These are phyloP conservation scores for Lepiota venenata DNA, from an alignment of 768 basidiomycete genomes.

Conservation along the genomic window DNA sequence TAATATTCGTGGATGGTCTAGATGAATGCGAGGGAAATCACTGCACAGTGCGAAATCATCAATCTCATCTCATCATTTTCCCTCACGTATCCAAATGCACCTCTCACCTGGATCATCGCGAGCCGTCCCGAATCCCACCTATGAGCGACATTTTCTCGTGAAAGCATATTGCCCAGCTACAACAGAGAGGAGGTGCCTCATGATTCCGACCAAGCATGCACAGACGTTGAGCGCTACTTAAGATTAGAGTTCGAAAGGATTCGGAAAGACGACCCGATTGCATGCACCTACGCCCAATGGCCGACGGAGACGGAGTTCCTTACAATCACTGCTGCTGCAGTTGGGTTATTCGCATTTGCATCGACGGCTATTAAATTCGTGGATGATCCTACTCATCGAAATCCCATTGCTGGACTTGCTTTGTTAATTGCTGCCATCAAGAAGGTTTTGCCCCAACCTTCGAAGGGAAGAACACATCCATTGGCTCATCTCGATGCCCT, in stretches of 20 bases:
- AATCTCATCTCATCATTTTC: conserved; percentile 3
- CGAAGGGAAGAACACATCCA: neutral
- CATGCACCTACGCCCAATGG: neutral
- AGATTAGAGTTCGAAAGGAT: conserved; percentile 7
- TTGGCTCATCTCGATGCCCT: neutral
- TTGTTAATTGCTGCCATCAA: neutral
- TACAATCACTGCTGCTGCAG: neutral
- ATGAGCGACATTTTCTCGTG: conserved; percentile 5
- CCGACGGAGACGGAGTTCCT: neutral
- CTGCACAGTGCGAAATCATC: conserved; percentile 15
- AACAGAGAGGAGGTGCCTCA: neutral
- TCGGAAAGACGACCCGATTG: neutral
- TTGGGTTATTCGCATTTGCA: neutral
- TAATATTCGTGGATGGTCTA: conserved; percentile 21
- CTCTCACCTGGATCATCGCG: conserved; percentile 22
- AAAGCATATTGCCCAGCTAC: neutral
- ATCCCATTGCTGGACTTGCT: neutral
- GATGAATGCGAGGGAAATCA: conserved; percentile 20
- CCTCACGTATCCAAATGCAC: neutral
- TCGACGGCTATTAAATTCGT: neutral
- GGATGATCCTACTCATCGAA: neutral
- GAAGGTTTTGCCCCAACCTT: neutral
- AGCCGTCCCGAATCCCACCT: conserved; percentile 24
- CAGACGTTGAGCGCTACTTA: conserved; percentile 17
- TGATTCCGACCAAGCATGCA: conserved; percentile 11